A percentile compares a stretch with the other conserved stretches of the same genome.
Evolutionary conservation across 139 green algal genomes (phyloP).

Genomic region (Gonium pectorale): DNA sequence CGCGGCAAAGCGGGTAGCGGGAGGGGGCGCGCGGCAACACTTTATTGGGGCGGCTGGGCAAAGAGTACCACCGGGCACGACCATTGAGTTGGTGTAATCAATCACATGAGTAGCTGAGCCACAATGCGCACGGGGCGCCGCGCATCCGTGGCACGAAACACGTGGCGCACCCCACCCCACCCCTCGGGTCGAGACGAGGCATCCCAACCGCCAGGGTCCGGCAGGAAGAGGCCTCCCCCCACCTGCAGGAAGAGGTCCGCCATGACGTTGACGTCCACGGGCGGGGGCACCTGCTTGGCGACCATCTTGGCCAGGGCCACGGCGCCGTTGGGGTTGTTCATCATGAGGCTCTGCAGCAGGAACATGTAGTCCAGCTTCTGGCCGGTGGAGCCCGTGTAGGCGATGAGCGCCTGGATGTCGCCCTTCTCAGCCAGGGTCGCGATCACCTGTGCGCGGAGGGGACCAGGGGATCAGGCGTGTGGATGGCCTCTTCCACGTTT

Average conservation of each 20-base stretch:
- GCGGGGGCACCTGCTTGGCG: slow-evolving; percentile 79
- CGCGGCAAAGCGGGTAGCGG: not conserved
- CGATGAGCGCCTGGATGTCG: slow-evolving; percentile 93
- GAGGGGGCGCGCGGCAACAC: no score
- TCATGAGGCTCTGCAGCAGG: slow-evolving; percentile 94
- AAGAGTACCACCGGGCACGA: no score
- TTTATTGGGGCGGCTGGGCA: no score
- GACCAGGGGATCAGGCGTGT: no score
- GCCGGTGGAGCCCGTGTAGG: slow-evolving; percentile 82
- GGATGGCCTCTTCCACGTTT: no score
- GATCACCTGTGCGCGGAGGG: slow-evolving; percentile 74
- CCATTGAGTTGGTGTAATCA: no score
- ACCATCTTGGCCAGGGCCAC: slow-evolving; percentile 96
- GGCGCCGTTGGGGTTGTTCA: slow-evolving; percentile 93
- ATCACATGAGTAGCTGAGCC: no score
- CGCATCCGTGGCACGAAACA: no score
- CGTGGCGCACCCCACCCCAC: no score
- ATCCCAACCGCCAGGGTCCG: no score
- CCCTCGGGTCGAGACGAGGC: no score
- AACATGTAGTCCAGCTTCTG: slow-evolving; percentile 96
- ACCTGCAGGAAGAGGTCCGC: slow-evolving; percentile 96
- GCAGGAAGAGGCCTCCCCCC: not conserved
- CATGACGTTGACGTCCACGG: slow-evolving; percentile 94
- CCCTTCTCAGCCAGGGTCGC: slow-evolving; percentile 92
- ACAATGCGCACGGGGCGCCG: no score